Conservation (phyloP, 2,329 filamentous ascomycete species). For the Ophiocordyceps robertsii region DNA sequence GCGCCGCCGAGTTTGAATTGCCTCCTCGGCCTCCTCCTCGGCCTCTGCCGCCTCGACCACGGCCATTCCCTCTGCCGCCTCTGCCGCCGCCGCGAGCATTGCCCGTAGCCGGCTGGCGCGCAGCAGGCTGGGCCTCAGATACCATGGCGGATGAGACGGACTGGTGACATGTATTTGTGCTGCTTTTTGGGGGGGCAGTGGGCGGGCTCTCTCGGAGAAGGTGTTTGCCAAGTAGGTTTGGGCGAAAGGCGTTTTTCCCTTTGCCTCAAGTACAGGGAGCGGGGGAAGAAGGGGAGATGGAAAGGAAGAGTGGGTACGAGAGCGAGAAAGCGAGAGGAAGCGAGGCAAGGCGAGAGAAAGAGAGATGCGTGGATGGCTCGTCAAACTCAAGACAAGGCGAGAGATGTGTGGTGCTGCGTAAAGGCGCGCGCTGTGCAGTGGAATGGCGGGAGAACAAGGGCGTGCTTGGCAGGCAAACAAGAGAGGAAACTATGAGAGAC, state of each 20-base stretch:
- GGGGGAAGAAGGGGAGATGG: background rate
- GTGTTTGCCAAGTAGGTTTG: background rate
- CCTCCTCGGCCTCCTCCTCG: constrained; percentile 8
- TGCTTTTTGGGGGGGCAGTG: too few relatives aligned
- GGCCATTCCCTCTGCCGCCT: constrained; percentile 5
- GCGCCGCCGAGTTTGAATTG: background rate
- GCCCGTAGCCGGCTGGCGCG: constrained; percentile 4
- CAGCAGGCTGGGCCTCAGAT: constrained; percentile 23
- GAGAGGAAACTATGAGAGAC: too few relatives aligned
- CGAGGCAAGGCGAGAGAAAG: background rate
- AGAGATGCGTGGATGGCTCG: background rate
- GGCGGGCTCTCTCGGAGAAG: too few relatives aligned
- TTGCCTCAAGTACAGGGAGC: background rate
- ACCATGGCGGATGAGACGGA: constrained; percentile 16
- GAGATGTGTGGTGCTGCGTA: too few relatives aligned
- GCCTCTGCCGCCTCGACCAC: constrained; percentile 11
- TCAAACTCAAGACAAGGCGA: too few relatives aligned
- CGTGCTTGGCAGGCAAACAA: too few relatives aligned
- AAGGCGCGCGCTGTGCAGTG: too few relatives aligned
- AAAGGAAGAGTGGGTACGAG: too few relatives aligned
- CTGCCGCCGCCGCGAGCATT: constrained; percentile 14
- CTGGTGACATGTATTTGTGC: constrained; percentile 15
- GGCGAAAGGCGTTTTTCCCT: background rate
- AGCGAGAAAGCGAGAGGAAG: too few relatives aligned
- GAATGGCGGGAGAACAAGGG: too few relatives aligned